Base-by-base conservation (phyloP, 768 basidiomycete species). In the Hydnomerulius pinastri region DNA sequence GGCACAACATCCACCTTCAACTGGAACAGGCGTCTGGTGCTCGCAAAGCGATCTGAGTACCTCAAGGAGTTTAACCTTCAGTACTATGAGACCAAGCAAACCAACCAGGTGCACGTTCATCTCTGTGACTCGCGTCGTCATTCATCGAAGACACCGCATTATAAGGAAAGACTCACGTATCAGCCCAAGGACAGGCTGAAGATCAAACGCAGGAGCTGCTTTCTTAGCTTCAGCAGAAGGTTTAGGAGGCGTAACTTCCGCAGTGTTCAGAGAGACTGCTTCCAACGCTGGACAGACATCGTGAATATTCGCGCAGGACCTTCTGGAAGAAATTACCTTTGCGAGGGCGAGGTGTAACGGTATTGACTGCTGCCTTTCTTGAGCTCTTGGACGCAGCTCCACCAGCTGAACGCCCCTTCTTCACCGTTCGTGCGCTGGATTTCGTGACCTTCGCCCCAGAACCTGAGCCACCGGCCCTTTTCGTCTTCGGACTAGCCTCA, bases 61-160 rank as follows among this genome's bases (percentile, higher is more conserved):
- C 46, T 85, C 81, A 21, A 98, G 74, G 4, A 86, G 66, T 41
- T 82, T 83, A 4, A 93, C 75, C 51, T 86, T 86, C 15, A 79
- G 73, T 4, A 93, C 68, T 2, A 79, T 71, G 15, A 88, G 76
- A 0, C 85, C 86, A 4, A 93, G 68, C 8, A 92, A 57, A 2
- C 90, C 87, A 15, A 92, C 76, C 36, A 95, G 69, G 39, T 82
- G 75, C 0, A 80, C 67, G 17, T 75, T 71, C 55, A 83, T 75
- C 51, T 82, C 86, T 88, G 55, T 12, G 17, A n/a, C n/a, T n/a
- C 11, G 13, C 0, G 25, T 7, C 4, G 0, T 20, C 18, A 15
- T 25, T 56, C 46, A 56, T 32, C 18, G 23, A 10, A 23, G 12
- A 40, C 43, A 10, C 4, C 23, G 21, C 21, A 10, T 33, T 32